Base-by-base conservation (phyloP, 805 yeast species). In the Wickerhamomyces queroliae region DNA sequence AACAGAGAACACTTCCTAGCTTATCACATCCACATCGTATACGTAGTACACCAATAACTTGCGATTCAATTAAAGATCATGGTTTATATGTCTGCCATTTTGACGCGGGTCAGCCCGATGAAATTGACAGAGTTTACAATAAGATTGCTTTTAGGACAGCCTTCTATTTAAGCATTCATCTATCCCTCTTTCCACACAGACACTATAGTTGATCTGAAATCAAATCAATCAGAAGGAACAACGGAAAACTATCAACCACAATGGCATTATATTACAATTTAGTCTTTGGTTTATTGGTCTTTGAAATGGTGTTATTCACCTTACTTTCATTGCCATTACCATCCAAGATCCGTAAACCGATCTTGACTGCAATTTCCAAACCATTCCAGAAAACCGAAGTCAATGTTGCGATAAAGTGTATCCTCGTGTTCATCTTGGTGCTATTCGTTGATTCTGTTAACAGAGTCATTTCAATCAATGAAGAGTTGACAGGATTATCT, bases 401-500 rank as follows among this genome's bases (percentile, higher is more conserved):
- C 43, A 84, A 82, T 53, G 76, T 88, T 47, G 80, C 88, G 5
- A 69, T 88, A 48, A 84, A 85, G 59, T 88, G 95, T 62, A 68
- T 88, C 4, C 70, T 91, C 42, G 89, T 83, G 4, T 93, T 91
- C 66, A 84, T 93, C 16, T 66, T 85, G 33, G 76, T 93, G 25
- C 70, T 93, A 46, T 93, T 93, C 59, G 62, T 87, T 38, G 99
- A 93, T 61, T 80, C 96, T 2, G 82, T 89, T 47, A 89, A 87
- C 63, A 76, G 96, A 44, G 90, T 88, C 30, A 72, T 72, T 56
- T 66, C 81, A 18, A 87, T 88, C 26, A 70, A 76, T 28, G 67
- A 70, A 35, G 95, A 86, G 55, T 66, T 83, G 55, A 60, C 66
- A 30, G 63, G 68, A 15, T 52, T 55, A 28, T 53, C 49, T 8